Base-by-base conservation (phyloP, 768 basidiomycete genomes). In the Xanthoconium stramineum region DNA sequence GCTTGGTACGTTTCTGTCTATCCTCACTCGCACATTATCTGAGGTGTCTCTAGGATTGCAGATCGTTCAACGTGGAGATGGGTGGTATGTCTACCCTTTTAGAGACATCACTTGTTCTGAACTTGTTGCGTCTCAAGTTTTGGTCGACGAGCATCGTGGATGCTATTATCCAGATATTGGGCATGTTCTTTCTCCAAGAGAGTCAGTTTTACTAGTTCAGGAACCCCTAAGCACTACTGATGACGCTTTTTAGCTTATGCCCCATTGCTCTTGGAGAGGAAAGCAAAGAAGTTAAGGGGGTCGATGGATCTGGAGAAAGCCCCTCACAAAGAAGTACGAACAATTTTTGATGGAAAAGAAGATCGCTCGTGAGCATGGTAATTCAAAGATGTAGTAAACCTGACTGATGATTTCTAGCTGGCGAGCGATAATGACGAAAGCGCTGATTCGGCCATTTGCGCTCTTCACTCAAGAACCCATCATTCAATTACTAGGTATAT, bases 1-100 rank as follows among this genome's bases (percentile, higher is more conserved):
- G 83, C 82, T 24, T 86, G 83, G 81, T 80, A 42, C 40, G 71
- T 68, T 17, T 9, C 24, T 3, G 5, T 12, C 7, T 10, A 17
- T 20, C 8, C 7, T 32, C 30, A 15, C 43, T 38, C 20, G 14
- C 10, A 13, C 19, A 14, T 13, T 20, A 20, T 44, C 28, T 50
- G 5, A 48, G 33, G 0, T 33, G 60, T 65, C 13, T 65, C 61
- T 15, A 79, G 60, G 75, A 80, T 90, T 29, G 81, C 83, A 0
- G 74, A 88, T 40, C 73, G 71, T 37, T 79, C 84, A 0, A 84
- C 83, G 0, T 89, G 88, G 88, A 74, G 84, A 67, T 89, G 86
- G 86, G 85, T 88, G 32, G 83, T 81, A 67, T 40, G 81, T 75
- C 6, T 37, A 13, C 4, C 43, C 20, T 5, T 40, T 37, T 38